Conservation (phyloP, 169 alveolate genomes). For the Miamiensis avidus region DNA sequence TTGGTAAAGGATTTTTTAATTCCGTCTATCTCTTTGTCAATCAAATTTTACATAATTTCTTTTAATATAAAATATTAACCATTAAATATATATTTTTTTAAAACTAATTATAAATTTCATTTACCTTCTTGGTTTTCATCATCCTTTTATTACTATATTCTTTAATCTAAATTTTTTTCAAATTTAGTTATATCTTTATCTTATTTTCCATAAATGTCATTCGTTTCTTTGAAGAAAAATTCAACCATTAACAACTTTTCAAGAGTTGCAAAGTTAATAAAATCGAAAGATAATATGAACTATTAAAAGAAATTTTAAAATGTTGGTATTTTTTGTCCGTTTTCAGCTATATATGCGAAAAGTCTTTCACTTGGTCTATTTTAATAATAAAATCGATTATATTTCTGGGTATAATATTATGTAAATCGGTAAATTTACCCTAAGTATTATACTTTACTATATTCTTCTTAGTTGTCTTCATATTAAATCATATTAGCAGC, state of each 20-base stretch:
- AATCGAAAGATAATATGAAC: conserved; percentile 1
- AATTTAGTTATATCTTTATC: not conserved
- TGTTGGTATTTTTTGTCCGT: not conserved
- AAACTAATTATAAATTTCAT: too few relatives aligned
- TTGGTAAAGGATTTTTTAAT: too few relatives aligned
- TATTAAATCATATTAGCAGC: conserved; percentile 5
- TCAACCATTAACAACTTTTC: not conserved
- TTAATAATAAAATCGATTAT: not conserved
- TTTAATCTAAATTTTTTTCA: not conserved
- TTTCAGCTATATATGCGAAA: conserved; percentile 3
- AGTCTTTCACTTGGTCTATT: not conserved
- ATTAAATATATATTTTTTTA: too few relatives aligned
- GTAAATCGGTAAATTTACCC: not conserved
- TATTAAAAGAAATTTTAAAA: too few relatives aligned
- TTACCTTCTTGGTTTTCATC: not conserved
- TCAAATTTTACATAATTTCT: too few relatives aligned
- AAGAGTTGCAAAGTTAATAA: not conserved
- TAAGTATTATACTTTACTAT: too few relatives aligned
- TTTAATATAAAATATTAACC: too few relatives aligned
- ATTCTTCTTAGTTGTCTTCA: not conserved
- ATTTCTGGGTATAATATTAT: not conserved
- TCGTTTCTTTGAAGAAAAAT: not conserved
- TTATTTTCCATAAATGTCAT: not conserved
- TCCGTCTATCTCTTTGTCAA: too few relatives aligned
- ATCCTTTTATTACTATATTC: not conserved